Percentiles rank a stretch among this genome's conserved stretches.
These are phyloP conservation scores for Ceratocystis harringtonii DNA, from an alignment of 2,329 filamentous ascomycete species.

Conservation along the genomic window DNA sequence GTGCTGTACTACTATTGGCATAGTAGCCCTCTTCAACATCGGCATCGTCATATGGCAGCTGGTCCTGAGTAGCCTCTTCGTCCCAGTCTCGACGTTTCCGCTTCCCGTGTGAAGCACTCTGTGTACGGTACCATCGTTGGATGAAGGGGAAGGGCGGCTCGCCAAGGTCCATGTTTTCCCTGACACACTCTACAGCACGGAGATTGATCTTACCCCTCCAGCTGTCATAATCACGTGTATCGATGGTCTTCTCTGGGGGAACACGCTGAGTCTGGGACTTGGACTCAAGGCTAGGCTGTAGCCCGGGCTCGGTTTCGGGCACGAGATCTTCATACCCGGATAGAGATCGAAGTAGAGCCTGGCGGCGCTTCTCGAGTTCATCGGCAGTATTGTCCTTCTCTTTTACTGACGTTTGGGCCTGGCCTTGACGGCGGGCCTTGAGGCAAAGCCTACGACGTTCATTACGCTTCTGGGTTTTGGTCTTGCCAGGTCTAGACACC, in stretches of 20 bases:
- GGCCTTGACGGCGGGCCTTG: background rate
- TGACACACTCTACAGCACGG: constrained; percentile 68
- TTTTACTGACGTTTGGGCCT: background rate
- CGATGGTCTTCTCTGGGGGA: background rate
- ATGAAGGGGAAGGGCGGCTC: constrained; percentile 80
- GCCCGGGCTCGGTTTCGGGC: background rate
- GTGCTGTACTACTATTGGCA: background rate
- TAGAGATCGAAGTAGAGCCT: constrained; percentile 27
- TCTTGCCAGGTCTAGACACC: background rate
- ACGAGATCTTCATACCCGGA: constrained; percentile 23
- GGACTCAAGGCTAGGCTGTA: constrained; percentile 21
- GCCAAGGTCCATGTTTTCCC: constrained; percentile 51
- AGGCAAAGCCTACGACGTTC: constrained; percentile 8
- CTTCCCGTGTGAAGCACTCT: constrained; percentile 46
- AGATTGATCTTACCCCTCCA: constrained; percentile 66
- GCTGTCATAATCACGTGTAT: constrained; percentile 28
- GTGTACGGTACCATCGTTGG: constrained; percentile 63
- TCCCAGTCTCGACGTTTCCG: constrained; percentile 28
- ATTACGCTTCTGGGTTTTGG: constrained; percentile 16
- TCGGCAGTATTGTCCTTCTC: constrained; percentile 4
- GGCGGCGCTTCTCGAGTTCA: constrained; percentile 9
- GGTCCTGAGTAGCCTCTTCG: constrained; percentile 29
- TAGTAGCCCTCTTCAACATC: constrained; percentile 9
- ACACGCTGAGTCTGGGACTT: constrained; percentile 28
- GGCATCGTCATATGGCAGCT: constrained; percentile 14